Evolutionary conservation across 1,284 basidiomycete genomes (phyloP).

Genomic region (Peniophora sp.): DNA sequence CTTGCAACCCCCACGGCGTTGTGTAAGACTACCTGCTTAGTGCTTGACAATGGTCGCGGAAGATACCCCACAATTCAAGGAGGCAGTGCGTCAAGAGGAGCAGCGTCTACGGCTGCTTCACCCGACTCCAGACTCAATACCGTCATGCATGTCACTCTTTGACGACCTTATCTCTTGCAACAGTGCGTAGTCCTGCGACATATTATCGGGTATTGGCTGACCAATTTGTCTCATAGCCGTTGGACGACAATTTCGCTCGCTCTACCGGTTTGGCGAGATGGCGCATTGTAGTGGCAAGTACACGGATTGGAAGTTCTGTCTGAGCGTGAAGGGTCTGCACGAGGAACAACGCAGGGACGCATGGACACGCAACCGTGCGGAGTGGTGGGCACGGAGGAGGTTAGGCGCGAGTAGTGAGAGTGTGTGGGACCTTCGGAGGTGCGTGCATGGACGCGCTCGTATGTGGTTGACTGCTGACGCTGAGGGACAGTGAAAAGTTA

Average conservation of each 20-base stretch:
- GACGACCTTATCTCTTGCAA: slow-evolving; percentile 78
- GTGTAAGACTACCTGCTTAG: too few species aligned
- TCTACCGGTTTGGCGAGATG: slow-evolving; percentile 83
- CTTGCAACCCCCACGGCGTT: too few species aligned
- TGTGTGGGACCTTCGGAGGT: slow-evolving; percentile 87
- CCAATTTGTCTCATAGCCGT: slow-evolving; percentile 49
- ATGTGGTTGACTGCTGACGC: too few species aligned
- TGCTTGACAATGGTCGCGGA: too few species aligned
- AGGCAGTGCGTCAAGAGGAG: slow-evolving; percentile 56
- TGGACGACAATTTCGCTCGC: slow-evolving; percentile 72
- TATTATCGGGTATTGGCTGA: too few species aligned
- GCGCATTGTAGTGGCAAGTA: slow-evolving; percentile 74
- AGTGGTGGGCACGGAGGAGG: slow-evolving; percentile 84
- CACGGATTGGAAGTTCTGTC: slow-evolving; percentile 94
- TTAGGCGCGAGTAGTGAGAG: slow-evolving; percentile 81
- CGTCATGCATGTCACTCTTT: slow-evolving; percentile 70
- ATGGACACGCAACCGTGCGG: slow-evolving; percentile 83
- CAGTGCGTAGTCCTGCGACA: slow-evolving; percentile 32
- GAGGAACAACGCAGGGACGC: slow-evolving; percentile 70
- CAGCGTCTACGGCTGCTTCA: slow-evolving; percentile 53
- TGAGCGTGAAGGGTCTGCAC: slow-evolving; percentile 74
- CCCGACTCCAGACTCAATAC: slow-evolving; percentile 73
- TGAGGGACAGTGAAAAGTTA: too few species aligned
- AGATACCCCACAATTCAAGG: slow-evolving; percentile 27
- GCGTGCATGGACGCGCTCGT: slow-evolving; percentile 17